A percentile compares a stretch with the other conserved stretches of the same genome.
phyloP scores from a whole-genome alignment of 2,329 filamentous ascomycete species.

The Phyllosticta capitalensis region DNA sequence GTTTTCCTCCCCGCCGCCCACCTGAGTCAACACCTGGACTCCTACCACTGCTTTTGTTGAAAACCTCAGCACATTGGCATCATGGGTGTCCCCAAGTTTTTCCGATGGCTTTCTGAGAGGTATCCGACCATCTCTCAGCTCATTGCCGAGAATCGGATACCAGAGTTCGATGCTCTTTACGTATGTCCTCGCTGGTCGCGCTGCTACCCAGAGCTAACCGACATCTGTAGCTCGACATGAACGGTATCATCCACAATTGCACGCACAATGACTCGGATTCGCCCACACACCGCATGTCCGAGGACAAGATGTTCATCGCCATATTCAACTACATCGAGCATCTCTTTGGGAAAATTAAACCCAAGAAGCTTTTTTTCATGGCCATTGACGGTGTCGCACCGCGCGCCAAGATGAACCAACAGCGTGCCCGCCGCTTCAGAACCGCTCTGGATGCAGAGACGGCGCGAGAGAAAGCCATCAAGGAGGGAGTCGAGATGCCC shows the following conservation, averaged over 20 bases:
- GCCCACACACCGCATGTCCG: slow-evolving; percentile 81
- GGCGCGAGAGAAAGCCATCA: slow-evolving; percentile 84
- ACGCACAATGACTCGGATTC: slow-evolving; percentile 95
- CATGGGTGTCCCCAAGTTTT: slow-evolving; percentile 82
- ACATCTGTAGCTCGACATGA: slow-evolving; percentile 71
- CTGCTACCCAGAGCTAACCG: background rate
- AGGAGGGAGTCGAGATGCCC: slow-evolving; percentile 82
- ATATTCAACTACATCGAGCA: slow-evolving; percentile 99
- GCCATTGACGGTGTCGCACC: slow-evolving; percentile 96
- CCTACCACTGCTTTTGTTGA: background rate
- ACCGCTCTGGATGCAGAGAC: slow-evolving; percentile 86
- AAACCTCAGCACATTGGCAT: slow-evolving; percentile 16
- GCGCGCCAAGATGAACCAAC: slow-evolving; percentile 99
- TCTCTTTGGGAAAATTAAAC: slow-evolving; percentile 96
- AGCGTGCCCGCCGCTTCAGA: slow-evolving; percentile 87
- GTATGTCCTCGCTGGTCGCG: slow-evolving; percentile 33
- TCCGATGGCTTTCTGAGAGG: slow-evolving; percentile 97
- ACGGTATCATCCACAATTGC: slow-evolving; percentile 99
- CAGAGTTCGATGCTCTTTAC: slow-evolving; percentile 97
- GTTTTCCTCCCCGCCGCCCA: background rate
- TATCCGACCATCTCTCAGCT: slow-evolving; percentile 98
- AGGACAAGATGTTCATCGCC: slow-evolving; percentile 98
- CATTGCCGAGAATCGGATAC: slow-evolving; percentile 97
- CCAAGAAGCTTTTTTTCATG: slow-evolving; percentile 98
- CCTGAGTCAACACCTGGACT: background rate